Percentiles rank a stretch among this genome's conserved stretches.
phyloP scores from a whole-genome alignment of 2,329 filamentous ascomycete genomes.

The Monilinia aucupariae region DNA sequence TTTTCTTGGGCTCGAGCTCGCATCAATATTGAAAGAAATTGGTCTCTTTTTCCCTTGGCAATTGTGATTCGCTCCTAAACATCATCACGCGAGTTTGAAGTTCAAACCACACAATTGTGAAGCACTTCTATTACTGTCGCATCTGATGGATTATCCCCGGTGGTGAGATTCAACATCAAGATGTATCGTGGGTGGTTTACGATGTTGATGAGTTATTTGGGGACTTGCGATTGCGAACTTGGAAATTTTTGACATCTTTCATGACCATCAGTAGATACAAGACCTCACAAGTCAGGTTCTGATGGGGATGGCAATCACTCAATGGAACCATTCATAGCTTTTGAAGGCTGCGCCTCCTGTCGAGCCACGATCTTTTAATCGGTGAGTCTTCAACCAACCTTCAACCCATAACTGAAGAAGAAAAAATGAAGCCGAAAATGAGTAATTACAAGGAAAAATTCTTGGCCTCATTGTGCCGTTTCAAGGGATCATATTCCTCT shows the following conservation, averaged over 20 bases:
- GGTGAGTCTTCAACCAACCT: background rate
- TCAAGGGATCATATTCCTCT: background rate
- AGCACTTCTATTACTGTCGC: background rate
- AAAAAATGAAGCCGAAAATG: no score
- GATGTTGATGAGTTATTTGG: background rate
- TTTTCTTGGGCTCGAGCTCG: no score
- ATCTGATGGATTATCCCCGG: background rate
- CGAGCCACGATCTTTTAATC: background rate
- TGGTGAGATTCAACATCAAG: background rate
- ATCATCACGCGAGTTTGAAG: background rate
- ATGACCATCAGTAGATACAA: background rate
- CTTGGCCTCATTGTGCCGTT: background rate
- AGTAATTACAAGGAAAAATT: background rate
- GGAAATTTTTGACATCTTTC: background rate
- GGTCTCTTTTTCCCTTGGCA: background rate
- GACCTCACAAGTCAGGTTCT: background rate
- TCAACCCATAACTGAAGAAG: background rate
- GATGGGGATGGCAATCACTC: background rate
- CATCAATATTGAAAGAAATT: no score
- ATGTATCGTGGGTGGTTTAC: background rate
- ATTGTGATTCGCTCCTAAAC: background rate
- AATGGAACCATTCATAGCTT: background rate
- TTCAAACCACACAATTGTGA: background rate
- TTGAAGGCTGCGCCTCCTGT: background rate
- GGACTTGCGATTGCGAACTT: background rate